A percentile compares a stretch with the other conserved stretches of the same genome.
phyloP scores from a whole-genome alignment of 2,329 filamentous ascomycete species.

The Neonectria coccinea region DNA sequence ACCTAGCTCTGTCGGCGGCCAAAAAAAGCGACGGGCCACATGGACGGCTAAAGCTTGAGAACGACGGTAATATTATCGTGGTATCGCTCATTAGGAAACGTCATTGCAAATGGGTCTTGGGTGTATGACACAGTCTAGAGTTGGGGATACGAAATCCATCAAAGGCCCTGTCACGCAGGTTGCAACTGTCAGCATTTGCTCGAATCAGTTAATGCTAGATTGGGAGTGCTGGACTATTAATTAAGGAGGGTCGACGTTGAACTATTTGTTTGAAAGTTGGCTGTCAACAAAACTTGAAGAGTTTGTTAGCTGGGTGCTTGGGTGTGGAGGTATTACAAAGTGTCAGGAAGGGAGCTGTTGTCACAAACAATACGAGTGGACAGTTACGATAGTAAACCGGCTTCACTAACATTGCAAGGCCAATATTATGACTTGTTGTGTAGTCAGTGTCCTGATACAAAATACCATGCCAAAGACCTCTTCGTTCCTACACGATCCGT shows the following conservation, averaged over 20 bases:
- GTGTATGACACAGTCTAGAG: background rate
- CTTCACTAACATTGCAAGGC: background rate
- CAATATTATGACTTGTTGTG: background rate
- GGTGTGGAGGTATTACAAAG: background rate
- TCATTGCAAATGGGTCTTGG: background rate
- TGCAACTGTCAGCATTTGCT: background rate
- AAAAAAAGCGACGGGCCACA: too few relatives aligned
- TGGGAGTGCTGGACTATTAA: background rate
- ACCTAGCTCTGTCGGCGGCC: background rate
- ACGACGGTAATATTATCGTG: background rate
- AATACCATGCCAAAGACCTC: background rate
- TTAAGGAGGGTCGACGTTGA: background rate
- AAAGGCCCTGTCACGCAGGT: background rate
- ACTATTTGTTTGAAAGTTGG: background rate
- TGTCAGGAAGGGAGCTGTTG: background rate
- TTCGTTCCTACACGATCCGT: constrained; percentile 3
- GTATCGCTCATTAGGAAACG: background rate
- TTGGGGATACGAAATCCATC: background rate
- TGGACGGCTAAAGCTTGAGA: too few relatives aligned
- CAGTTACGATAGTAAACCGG: background rate
- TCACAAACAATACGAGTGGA: background rate
- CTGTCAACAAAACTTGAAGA: background rate
- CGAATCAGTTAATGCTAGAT: background rate
- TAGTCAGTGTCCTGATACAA: background rate
- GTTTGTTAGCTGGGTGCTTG: background rate